Evolutionary conservation across 164 flowering plant genomes (phyloP).

Genomic region (Dillenia suffruticosa): DNA sequence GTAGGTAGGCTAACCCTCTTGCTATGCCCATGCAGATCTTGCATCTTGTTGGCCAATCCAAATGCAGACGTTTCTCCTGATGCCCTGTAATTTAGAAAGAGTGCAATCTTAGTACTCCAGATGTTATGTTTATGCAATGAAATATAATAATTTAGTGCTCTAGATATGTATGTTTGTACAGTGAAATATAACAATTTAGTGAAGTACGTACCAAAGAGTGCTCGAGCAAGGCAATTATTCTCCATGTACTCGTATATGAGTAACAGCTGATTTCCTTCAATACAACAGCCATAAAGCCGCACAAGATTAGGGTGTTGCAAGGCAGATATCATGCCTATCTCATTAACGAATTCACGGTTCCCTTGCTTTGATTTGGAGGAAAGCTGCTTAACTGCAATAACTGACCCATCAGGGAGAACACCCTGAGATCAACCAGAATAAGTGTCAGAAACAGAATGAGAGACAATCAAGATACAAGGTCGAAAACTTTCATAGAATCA

Average conservation of each 20-base stretch:
- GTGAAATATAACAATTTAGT: not conserved
- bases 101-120: too few relatives aligned
- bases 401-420: constrained; percentile 42
- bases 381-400: constrained; percentile 70
- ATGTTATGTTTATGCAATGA: too few relatives aligned
- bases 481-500: not conserved
- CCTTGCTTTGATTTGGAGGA: constrained; percentile 77
- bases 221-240: constrained; percentile 62
- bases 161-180: not conserved
- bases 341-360: constrained; percentile 67
- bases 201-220: constrained; percentile 27
- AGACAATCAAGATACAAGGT: not conserved
- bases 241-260: constrained; percentile 67
- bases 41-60: constrained; percentile 62
- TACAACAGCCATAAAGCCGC: constrained; percentile 61
- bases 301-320: constrained; percentile 73
- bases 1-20: constrained; percentile 63
- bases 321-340: constrained; percentile 72
- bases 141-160: too few relatives aligned
- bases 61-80: constrained; percentile 25
- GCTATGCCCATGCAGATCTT: constrained; percentile 61
- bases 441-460: not conserved
- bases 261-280: constrained; percentile 59
- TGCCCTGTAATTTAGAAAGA: constrained; percentile 17
- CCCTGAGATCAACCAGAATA: constrained; percentile 32